These are phyloP conservation scores for Adansonia madagascariensis DNA, from an alignment of 441 rosid species.

Conservation along the genomic window DNA sequence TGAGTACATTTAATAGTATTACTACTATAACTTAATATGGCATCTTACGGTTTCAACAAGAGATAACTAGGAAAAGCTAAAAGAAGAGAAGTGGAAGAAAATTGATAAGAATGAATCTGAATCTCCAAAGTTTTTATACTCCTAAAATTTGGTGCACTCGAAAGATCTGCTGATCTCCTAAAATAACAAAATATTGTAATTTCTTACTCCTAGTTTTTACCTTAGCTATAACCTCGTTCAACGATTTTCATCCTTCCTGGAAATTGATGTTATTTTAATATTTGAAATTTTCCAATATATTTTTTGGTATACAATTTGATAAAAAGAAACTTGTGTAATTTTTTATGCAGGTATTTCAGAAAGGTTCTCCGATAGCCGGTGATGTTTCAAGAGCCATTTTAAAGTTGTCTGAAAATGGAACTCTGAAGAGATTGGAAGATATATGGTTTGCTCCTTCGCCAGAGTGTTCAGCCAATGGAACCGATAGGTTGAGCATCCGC, in stretches of 20 bases:
- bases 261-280: background rate
- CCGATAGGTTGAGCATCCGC: slow-evolving; percentile 6
- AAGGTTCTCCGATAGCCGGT: slow-evolving; percentile 47
- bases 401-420: slow-evolving; percentile 43
- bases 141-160: background rate
- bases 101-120: background rate
- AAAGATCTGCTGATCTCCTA: background rate
- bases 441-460: slow-evolving; percentile 34
- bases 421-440: slow-evolving; percentile 31
- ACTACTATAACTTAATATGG: background rate
- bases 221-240: background rate
- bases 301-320: background rate
- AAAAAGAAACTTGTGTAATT: background rate
- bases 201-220: background rate
- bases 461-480: slow-evolving; percentile 28
- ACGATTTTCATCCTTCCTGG: background rate
- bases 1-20: slow-evolving; percentile 22
- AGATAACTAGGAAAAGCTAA: background rate
- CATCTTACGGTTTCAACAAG: background rate
- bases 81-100: background rate
- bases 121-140: background rate
- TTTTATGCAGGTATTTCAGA: slow-evolving; percentile 48
- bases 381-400: slow-evolving; percentile 57
- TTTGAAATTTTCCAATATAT: background rate
- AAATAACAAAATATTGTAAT: background rate